A percentile compares a stretch with the other conserved stretches of the same genome.
Evolutionary conservation across 306 rosid genomes (phyloP).

Genomic region (Alnus rubra): DNA sequence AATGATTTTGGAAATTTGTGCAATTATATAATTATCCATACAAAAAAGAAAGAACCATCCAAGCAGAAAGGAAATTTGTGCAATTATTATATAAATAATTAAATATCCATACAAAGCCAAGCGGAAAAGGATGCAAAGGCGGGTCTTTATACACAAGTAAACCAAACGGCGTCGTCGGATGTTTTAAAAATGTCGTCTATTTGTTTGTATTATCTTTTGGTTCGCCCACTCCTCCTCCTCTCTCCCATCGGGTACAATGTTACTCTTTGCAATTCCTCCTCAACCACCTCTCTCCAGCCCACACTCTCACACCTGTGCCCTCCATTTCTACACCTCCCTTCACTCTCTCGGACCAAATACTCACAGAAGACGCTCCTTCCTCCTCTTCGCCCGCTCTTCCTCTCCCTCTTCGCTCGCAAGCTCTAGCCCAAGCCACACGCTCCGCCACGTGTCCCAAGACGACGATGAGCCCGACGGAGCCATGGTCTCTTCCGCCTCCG

Average conservation of each 20-base stretch:
- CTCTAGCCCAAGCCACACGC: conserved; percentile 34
- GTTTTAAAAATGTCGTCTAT: neutral
- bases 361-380: conserved; percentile 16
- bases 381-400: conserved; percentile 14
- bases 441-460: conserved; percentile 44
- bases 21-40: no score
- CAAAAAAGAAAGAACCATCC: no score
- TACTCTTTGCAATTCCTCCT: conserved; percentile 40
- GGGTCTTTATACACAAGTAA: no score
- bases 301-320: conserved; percentile 23
- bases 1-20: no score
- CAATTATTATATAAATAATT: no score
- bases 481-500: conserved; percentile 67
- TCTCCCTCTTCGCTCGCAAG: conserved; percentile 32
- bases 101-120: no score
- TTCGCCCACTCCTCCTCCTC: neutral
- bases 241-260: conserved; percentile 32
- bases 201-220: neutral
- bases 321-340: conserved; percentile 21
- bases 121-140: no score
- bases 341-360: conserved; percentile 6
- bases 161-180: conserved; percentile 7
- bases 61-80: no score
- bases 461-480: conserved; percentile 32
- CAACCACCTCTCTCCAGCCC: conserved; percentile 25